These are phyloP conservation scores for Talaromyces wortmannii DNA, from an alignment of 495 filamentous ascomycete species.

Conservation along the genomic window DNA sequence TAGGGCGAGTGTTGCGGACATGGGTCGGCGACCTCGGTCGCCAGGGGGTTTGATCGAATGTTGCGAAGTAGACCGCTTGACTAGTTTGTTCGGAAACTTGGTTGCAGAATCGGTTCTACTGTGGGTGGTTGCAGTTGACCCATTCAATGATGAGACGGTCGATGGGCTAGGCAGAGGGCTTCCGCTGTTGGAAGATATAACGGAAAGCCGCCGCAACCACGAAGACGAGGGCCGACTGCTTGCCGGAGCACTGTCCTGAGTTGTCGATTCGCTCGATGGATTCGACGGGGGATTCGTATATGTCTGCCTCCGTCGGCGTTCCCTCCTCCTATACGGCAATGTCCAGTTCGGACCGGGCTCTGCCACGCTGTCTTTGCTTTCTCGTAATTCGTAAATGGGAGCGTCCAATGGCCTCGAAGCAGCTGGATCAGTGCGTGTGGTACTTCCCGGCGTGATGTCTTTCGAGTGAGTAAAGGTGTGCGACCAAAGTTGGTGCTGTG, in stretches of 20 bases:
- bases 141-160: constrained; percentile 59
- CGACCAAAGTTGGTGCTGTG: background rate
- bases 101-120: constrained; percentile 25
- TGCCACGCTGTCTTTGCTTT: constrained; percentile 1
- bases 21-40: constrained; percentile 27
- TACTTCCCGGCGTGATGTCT: background rate
- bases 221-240: constrained; percentile 46
- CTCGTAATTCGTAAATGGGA: background rate
- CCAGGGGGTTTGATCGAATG: constrained; percentile 31
- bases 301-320: constrained; percentile 31
- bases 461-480: background rate
- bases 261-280: constrained; percentile 3
- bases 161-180: constrained; percentile 59
- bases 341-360: constrained; percentile 7
- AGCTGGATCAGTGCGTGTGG: background rate
- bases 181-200: constrained; percentile 55
- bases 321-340: constrained; percentile 7
- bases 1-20: constrained; percentile 49
- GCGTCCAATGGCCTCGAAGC: background rate
- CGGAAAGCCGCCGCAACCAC: constrained; percentile 74
- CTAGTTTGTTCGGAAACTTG: constrained; percentile 71
- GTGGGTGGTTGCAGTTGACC: constrained; percentile 61
- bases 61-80: constrained; percentile 73
- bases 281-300: constrained; percentile 25
- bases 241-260: constrained; percentile 12